Evolutionary conservation across 2,329 filamentous ascomycete species (phyloP), one percentile per base, ranked within the genome.

Genomic region (Arthrinium phaeospermum): DNA sequence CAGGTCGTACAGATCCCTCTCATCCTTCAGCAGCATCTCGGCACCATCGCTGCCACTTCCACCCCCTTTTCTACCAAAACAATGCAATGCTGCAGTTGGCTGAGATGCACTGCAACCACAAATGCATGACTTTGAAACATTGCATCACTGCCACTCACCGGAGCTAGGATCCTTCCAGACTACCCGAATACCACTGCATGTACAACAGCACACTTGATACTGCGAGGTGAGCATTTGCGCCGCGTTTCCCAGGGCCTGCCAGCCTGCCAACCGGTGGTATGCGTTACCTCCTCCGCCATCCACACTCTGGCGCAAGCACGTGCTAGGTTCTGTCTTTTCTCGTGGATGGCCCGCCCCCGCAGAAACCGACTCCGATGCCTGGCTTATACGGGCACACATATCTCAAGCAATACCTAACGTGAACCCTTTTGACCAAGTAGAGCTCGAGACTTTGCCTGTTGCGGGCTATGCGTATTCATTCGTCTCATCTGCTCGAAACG

Each of bases 41-140:
- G 34, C 57, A 41, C 57, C 34, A 22, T 24, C 30, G n/a, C 10
- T 64, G 34, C 34, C 57, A 64, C 19, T 4, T 27, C 53, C 53
- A 61, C 53, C 53, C 53, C 53, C 19, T 51, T 41, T 64, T 24
- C 34, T 41, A n/a, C n/a, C 57, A n/a, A 64, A 41, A 64, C 22
- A 64, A 64, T 64, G 34, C 57, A 64, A 64, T 64, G 57, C 34
- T 64, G 57, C 57, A 41, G 57, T 64, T 64, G 57, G 57, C 57
- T 64, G 57, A 41, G 57, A 41, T 64, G 57, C 57, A 64, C 34
- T 64, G 57, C 57, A 64, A 64, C 57, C 57, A 64, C 34, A 22
- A 64, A 37, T 64, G 57, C 57, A 64, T 19, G 57, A n/a, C 57
- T 64, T 64, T 64, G 57, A 64, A 64, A 64, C 57, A 64, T 41